Conservation (phyloP, 108 stramenopile genomes). For the Aureococcus anophagefferens region DNA sequence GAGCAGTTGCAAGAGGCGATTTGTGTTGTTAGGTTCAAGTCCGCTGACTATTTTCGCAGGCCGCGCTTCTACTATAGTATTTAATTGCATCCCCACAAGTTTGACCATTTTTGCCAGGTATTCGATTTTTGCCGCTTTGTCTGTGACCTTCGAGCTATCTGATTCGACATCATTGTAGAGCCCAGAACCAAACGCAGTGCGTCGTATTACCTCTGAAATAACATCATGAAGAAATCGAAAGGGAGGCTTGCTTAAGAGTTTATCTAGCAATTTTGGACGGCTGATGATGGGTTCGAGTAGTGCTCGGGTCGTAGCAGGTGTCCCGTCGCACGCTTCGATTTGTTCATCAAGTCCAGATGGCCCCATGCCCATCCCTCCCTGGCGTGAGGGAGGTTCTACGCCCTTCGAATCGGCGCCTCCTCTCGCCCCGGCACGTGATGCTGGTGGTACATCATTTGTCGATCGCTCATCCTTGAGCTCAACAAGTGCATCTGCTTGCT, state of each 20-base stretch:
- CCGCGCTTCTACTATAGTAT: slow-evolving; percentile 39
- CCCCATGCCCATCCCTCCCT: neutral
- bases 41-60: slow-evolving; percentile 62
- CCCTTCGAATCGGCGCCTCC: neutral
- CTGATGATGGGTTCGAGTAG: slow-evolving; percentile 39
- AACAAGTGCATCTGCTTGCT: neutral
- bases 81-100: slow-evolving; percentile 30
- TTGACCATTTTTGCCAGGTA: slow-evolving; percentile 54
- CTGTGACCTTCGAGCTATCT: slow-evolving; percentile 43
- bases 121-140: slow-evolving; percentile 46
- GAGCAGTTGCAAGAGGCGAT: slow-evolving; percentile 57
- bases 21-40: slow-evolving; percentile 58
- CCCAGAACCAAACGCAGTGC: slow-evolving; percentile 36
- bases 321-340: slow-evolving; percentile 41
- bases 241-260: slow-evolving; percentile 64
- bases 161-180: slow-evolving; percentile 31
- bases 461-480: too few species aligned
- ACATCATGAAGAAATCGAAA: slow-evolving; percentile 74
- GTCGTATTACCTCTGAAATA: slow-evolving; percentile 40
- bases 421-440: neutral
- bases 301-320: slow-evolving; percentile 16
- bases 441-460: too few species aligned
- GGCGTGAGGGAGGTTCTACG: neutral
- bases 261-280: slow-evolving; percentile 65
- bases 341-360: slow-evolving; percentile 17